phyloP scores from a whole-genome alignment of 805 yeast species.

The Ascoidea asiatica region DNA sequence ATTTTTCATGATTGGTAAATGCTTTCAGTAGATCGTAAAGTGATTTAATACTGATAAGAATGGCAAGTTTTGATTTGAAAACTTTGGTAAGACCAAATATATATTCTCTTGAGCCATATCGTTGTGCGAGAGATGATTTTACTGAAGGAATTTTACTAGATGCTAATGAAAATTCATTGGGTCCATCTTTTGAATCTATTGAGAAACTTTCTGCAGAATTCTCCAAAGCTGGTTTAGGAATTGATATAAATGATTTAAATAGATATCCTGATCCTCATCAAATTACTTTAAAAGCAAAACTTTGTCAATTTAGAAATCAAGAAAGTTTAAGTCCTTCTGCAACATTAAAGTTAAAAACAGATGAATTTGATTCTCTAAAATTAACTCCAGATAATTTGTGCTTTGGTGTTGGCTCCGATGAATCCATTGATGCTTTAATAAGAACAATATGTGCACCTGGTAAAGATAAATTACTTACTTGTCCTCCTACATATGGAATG shows the following conservation, averaged over 20 bases:
- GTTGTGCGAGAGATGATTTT: constrained; percentile 95
- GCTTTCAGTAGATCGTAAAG: too few relatives aligned
- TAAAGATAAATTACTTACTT: constrained; percentile 63
- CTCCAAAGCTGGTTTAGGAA: constrained; percentile 22
- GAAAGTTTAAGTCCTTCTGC: constrained; percentile 17
- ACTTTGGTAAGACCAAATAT: constrained; percentile 78
- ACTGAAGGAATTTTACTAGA: constrained; percentile 79
- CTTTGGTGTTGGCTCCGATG: constrained; percentile 96
- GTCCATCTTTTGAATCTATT: constrained; percentile 51
- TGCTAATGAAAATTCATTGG: constrained; percentile 94
- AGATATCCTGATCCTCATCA: constrained; percentile 98
- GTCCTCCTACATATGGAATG: constrained; percentile 99
- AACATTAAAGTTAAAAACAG: constrained; percentile 13
- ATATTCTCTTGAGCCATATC: constrained; percentile 69
- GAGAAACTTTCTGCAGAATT: constrained; percentile 10
- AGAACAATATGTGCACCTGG: constrained; percentile 79
- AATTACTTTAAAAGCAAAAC: constrained; percentile 51
- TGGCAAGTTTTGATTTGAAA: constrained; percentile 35
- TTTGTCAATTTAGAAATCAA: constrained; percentile 58
- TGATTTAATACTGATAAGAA: too few relatives aligned
- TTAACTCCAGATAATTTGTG: constrained; percentile 61
- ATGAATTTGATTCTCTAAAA: constrained; percentile 6
- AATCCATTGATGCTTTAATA: constrained; percentile 78
- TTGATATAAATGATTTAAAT: constrained; percentile 43
- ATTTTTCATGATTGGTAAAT: too few relatives aligned